phyloP scores from a whole-genome alignment of 164 flowering plant species.

The Chimonanthus salicifolius region DNA sequence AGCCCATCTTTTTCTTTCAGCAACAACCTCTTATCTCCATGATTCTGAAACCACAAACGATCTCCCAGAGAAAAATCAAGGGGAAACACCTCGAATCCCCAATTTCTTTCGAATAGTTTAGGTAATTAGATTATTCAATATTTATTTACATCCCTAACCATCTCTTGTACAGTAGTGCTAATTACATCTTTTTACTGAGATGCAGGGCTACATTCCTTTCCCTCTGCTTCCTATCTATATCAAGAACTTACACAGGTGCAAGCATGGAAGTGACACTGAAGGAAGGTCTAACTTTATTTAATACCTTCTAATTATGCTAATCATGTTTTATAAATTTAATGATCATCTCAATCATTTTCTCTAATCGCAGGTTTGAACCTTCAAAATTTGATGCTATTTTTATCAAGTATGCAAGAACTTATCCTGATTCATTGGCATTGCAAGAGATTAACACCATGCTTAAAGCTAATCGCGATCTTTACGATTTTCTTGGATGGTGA shows the following conservation, averaged over 20 bases:
- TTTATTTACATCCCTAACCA: background rate
- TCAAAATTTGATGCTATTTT: slow-evolving; percentile 63
- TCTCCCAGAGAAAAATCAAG: no score
- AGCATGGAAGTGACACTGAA: slow-evolving; percentile 63
- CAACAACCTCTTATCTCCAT: no score
- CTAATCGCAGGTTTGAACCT: slow-evolving; percentile 22
- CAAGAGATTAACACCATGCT: slow-evolving; percentile 47
- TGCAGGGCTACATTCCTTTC: slow-evolving; percentile 42
- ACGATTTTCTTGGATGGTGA: slow-evolving; percentile 51
- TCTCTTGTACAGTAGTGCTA: no score
- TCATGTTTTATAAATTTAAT: background rate
- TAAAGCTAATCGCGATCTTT: slow-evolving; percentile 48
- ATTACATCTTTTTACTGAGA: background rate
- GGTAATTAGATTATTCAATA: background rate
- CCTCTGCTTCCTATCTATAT: slow-evolving; percentile 49
- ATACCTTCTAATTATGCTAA: background rate
- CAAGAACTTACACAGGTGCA: slow-evolving; percentile 34
- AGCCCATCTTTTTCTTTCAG: no score
- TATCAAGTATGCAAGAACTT: slow-evolving; percentile 38
- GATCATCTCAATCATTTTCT: background rate
- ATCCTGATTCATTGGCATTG: slow-evolving; percentile 39
- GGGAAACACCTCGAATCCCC: no score
- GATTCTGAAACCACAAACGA: no score
- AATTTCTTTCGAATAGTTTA: background rate
- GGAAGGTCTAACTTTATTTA: slow-evolving; percentile 47